Base-by-base conservation (phyloP, 1,284 basidiomycete genomes). In the Austroboletus novae-zelandiae region DNA sequence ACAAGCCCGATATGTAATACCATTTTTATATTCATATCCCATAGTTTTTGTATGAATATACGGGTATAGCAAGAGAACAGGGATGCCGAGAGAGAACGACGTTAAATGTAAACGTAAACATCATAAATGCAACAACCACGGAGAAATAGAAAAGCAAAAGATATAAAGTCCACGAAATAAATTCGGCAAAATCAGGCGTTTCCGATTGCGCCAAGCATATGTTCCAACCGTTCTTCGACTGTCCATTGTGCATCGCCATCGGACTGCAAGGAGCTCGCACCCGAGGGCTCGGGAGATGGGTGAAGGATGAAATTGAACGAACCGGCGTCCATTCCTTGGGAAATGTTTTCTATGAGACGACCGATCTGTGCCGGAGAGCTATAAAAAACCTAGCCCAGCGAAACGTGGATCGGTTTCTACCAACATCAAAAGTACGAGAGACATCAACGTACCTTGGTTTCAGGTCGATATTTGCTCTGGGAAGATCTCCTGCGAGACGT, bases 301-400 rank as follows among this genome's bases (percentile, higher is more conserved):
- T 51, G 65, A 44, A 76, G 72, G 30, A 71, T 61, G 62, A 90
- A 81, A 61, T 90, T 91, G 73, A 91, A 90, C 27, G 88, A 85
- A 40, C 88, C 89, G 43, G 87, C 77, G 57, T 91, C 89, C 73
- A 81, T 80, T 35, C 82, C 85, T 66, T 82, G 82, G 45, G 89
- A 89, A 60, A 91, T 78, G 60, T 74, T 82, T 62, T 91, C 89
- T 53, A 91, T 89, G 50, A 91, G 75, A 55, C 83, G 86, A 41
- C 85, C 87, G 64, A 91, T 90, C 55, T 90, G 84, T 34, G 81
- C 78, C 29, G 85, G 76, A 18, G 86, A 81, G 58, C 84, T 88
- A 71, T 87, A 88, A 72, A 85, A 90, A 62, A 91, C 83, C 89
- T 91, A 65, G 29, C 51, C 20, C 20, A 23, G 18, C 46, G 35